Evolutionary conservation across 2,329 filamentous ascomycete species (phyloP).

Genomic region (Aureobasidium sp.): DNA sequence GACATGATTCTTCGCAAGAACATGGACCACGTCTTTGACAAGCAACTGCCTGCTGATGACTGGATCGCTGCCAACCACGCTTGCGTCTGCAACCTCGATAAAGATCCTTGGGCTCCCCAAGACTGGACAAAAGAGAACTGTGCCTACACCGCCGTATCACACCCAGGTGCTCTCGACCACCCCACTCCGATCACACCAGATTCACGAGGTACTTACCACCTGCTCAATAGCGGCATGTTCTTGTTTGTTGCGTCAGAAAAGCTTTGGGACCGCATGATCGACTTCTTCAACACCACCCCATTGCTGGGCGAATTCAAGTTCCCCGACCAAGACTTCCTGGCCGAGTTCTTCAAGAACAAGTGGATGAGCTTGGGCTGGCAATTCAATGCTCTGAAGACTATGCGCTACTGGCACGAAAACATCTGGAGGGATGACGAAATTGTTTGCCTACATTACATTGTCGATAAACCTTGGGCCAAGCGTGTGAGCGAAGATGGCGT

Average conservation of each 20-base stretch:
- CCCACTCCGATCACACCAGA: conserved; percentile 26
- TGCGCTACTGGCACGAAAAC: conserved; percentile 43
- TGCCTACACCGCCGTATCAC: conserved; percentile 35
- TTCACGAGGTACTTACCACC: conserved; percentile 30
- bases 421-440: conserved; percentile 44
- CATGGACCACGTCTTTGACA: conserved; percentile 38
- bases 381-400: conserved; percentile 46
- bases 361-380: conserved; percentile 41
- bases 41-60: conserved; percentile 27
- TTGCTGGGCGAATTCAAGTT: conserved; percentile 39
- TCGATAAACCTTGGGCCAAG: conserved; percentile 47
- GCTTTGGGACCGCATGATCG: conserved; percentile 32
- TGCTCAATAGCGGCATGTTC: conserved; percentile 46
- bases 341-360: conserved; percentile 36
- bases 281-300: conserved; percentile 32
- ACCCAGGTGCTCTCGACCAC: conserved; percentile 26
- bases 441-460: conserved; percentile 44
- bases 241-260: conserved; percentile 36
- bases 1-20: conserved; percentile 41
- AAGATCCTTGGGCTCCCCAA: conserved; percentile 41
- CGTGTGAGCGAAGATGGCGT: conserved; percentile 32
- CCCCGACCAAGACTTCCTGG: conserved; percentile 47
- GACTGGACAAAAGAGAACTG: conserved; percentile 42
- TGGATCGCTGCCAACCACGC: conserved; percentile 42
- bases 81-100: conserved; percentile 45